Percentiles rank a stretch among this genome's conserved stretches.
Conservation (phyloP, 208 protist genomes). For the Trypanosoma lewisi region DNA sequence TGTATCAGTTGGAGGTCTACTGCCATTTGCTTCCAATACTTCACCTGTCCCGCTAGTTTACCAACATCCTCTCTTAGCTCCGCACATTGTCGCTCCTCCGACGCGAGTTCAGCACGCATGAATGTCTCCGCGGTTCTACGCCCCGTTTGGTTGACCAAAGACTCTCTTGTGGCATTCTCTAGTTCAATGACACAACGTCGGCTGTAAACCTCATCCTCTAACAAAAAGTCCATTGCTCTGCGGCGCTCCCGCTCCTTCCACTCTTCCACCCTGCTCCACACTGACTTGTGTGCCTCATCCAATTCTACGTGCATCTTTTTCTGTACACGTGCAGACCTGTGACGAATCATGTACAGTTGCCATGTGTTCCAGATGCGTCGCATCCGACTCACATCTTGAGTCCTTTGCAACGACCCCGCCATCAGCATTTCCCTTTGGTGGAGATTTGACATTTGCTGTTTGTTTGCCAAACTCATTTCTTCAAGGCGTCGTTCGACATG, state of each 20-base stretch:
- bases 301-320: neutral
- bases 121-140: neutral
- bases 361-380: conserved; percentile 14
- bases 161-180: neutral
- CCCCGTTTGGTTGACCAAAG: neutral
- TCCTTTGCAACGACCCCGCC: conserved; percentile 21
- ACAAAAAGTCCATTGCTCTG: neutral
- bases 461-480: conserved; percentile 10
- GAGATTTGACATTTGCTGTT: conserved; percentile 13
- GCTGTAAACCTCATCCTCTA: neutral
- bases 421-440: conserved; percentile 14
- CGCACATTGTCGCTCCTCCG: neutral
- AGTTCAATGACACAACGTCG: neutral
- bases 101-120: conserved; percentile 3
- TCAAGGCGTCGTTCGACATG: conserved; percentile 16
- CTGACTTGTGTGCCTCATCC: neutral
- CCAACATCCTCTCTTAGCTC: neutral
- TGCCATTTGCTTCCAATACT: neutral
- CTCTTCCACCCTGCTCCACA: neutral
- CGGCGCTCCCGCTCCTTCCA: neutral
- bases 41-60: neutral
- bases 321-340: neutral
- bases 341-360: neutral
- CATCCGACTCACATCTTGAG: conserved; percentile 11
- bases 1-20: neutral